Conservation (phyloP, 129 eudicot genomes). For the Ambrosia trifida region DNA sequence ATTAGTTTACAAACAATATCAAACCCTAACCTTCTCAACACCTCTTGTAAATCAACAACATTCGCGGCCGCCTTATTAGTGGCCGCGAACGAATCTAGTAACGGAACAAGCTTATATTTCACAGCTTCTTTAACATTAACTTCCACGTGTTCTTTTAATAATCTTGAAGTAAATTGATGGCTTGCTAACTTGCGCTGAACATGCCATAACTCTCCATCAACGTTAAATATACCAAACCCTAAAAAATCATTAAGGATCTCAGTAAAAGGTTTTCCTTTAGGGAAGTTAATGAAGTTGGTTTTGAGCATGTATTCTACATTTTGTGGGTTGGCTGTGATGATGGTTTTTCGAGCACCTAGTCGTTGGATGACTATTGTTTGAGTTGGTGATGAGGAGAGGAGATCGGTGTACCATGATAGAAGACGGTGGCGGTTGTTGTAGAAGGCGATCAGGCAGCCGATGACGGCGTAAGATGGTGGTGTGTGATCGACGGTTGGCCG, state of each 20-base stretch:
- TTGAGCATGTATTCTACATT: slow-evolving; percentile 55
- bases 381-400: slow-evolving; percentile 40
- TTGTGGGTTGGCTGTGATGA: slow-evolving; percentile 49
- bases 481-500: neutral
- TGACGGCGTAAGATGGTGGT: slow-evolving; percentile 42
- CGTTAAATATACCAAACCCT: slow-evolving; percentile 58
- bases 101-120: slow-evolving; percentile 32
- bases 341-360: slow-evolving; percentile 39
- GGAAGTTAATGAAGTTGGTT: slow-evolving; percentile 48
- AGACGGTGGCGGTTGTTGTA: slow-evolving; percentile 42
- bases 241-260: slow-evolving; percentile 47
- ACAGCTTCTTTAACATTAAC: slow-evolving; percentile 37
- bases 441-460: slow-evolving; percentile 50
- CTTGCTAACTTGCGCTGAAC: slow-evolving; percentile 52
- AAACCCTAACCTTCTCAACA: slow-evolving; percentile 46
- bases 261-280: slow-evolving; percentile 54
- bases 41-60: slow-evolving; percentile 43
- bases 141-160: slow-evolving; percentile 34
- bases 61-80: neutral
- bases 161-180: slow-evolving; percentile 47
- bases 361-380: slow-evolving; percentile 41
- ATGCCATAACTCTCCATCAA: slow-evolving; percentile 52
- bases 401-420: slow-evolving; percentile 57
- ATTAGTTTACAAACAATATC: slow-evolving; percentile 49
- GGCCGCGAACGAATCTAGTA: slow-evolving; percentile 35